Evolutionary conservation across 495 filamentous ascomycete genomes (phyloP), one percentile per base, ranked within the genome.

Genomic region (Neurospora sp.): DNA sequence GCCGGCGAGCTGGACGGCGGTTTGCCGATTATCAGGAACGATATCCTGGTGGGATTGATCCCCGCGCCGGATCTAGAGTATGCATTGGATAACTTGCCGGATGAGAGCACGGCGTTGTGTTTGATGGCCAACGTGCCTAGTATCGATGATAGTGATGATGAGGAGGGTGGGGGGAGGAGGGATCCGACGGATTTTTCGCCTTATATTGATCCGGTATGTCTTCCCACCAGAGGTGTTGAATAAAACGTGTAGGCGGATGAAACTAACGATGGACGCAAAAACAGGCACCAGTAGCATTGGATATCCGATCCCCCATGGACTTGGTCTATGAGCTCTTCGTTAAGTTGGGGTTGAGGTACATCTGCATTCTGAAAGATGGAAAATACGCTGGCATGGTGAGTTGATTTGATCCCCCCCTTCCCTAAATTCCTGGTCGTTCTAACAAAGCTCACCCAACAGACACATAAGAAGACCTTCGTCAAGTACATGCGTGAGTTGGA

Each of bases 281-380:
- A 53, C 10, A 89, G 87, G 91, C 95, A 31, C 96, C 96, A 2
- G 85, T 99, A 18, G 89, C 94, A 8, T 84, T 99, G 35, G 96
- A 98, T 78, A 90, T 96, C 39, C 88, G 91, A 77, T 94, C 91
- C 2, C 94, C 96, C 3, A 96, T 99, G 86, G 95, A 99, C 80
- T 80, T 98, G 70, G 96, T 97, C 45, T 98, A 97, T 75, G 95
- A 99, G 79, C 97, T 93, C 76, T 99, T 98, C 82, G 93, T 93
- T 59, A 99, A 99, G 81, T 83, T 99, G 20, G 96, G 96, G 1
- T 80, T 99, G 73, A 86, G 96, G 71, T 98, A 98, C 81, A 90
- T 99, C 59, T 98, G 96, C 81, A 94, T 97, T 22, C 81, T 97
- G 35, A 87, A 84, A 45, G 89, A 97, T 77, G 96, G 96, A 27